A percentile compares a stretch with the other conserved stretches of the same genome.
Evolutionary conservation across 257 asterid genomes (phyloP).

Genomic region (Sherardia arvensis): DNA sequence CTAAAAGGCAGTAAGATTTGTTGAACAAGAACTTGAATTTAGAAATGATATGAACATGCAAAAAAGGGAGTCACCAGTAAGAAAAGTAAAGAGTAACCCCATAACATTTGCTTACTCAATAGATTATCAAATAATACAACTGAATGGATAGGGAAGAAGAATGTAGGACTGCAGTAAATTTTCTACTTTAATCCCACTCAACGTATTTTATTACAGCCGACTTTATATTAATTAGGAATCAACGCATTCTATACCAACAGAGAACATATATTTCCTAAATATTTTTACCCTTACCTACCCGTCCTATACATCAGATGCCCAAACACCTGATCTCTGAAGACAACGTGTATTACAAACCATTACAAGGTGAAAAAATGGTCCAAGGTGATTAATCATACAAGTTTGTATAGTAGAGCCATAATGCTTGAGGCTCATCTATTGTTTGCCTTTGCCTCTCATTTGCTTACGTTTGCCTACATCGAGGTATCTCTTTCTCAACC

Average conservation of each 20-base stretch:
- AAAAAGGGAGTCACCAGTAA: no score
- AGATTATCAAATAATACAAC: no score
- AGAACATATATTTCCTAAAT: background rate
- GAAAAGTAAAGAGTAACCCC: no score
- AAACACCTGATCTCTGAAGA: background rate
- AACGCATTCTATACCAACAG: background rate
- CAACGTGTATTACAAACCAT: background rate
- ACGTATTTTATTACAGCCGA: no score
- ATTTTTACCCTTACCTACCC: background rate
- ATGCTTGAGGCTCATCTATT: constrained; percentile 4
- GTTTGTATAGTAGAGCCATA: background rate
- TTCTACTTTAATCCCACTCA: no score
- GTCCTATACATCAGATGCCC: background rate
- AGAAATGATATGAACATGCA: no score
- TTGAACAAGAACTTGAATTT: no score
- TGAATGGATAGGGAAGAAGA: no score
- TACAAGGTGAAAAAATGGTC: background rate
- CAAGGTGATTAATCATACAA: background rate
- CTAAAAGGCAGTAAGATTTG: no score
- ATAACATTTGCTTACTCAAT: no score
- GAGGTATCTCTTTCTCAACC: constrained; percentile 80
- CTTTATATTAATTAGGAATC: background rate
- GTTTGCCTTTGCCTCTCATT: constrained; percentile 71
- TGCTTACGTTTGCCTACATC: constrained; percentile 80
- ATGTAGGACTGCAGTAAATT: no score